phyloP scores from a whole-genome alignment of 1,284 basidiomycete genomes.

The Ustilago nuda region DNA sequence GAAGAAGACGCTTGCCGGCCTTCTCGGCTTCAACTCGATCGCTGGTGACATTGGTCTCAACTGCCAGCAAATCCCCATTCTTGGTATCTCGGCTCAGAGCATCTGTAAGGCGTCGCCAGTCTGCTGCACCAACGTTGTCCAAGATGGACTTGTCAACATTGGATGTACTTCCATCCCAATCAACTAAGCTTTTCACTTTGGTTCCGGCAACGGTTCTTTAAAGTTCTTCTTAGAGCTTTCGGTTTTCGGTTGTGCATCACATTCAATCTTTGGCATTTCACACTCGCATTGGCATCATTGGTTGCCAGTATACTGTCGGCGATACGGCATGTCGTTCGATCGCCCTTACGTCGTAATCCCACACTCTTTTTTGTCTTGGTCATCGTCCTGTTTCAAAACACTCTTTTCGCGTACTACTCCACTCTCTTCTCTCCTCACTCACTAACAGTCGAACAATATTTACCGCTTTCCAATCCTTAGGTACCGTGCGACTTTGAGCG shows the following conservation, averaged over 20 bases:
- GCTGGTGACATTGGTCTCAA: constrained; percentile 51
- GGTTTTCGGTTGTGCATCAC: background rate
- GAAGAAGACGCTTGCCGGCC: constrained; percentile 53
- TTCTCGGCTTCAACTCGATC: constrained; percentile 50
- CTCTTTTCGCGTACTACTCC: constrained; percentile 18
- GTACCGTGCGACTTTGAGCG: constrained; percentile 13
- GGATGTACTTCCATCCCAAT: constrained; percentile 57
- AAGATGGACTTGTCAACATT: constrained; percentile 59
- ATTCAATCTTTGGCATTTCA: constrained; percentile 11
- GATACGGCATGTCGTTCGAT: constrained; percentile 33
- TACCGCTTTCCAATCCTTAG: constrained; percentile 14
- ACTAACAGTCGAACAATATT: constrained; percentile 28
- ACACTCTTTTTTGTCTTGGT: constrained; percentile 26
- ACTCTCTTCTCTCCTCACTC: constrained; percentile 8
- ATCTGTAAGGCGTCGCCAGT: constrained; percentile 53
- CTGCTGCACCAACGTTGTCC: constrained; percentile 56
- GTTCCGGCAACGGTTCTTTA: constrained; percentile 5
- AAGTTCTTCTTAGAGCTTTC: constrained; percentile 9
- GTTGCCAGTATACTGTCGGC: constrained; percentile 18
- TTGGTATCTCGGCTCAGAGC: constrained; percentile 41
- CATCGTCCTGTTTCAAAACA: constrained; percentile 18
- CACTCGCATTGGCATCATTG: constrained; percentile 14
- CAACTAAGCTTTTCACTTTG: constrained; percentile 40
- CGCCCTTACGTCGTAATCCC: constrained; percentile 6
- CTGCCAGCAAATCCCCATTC: constrained; percentile 53